Percentiles rank a stretch among this genome's conserved stretches.
Evolutionary conservation across 495 filamentous ascomycete genomes (phyloP).

Genomic region (Patellaria atrata): DNA sequence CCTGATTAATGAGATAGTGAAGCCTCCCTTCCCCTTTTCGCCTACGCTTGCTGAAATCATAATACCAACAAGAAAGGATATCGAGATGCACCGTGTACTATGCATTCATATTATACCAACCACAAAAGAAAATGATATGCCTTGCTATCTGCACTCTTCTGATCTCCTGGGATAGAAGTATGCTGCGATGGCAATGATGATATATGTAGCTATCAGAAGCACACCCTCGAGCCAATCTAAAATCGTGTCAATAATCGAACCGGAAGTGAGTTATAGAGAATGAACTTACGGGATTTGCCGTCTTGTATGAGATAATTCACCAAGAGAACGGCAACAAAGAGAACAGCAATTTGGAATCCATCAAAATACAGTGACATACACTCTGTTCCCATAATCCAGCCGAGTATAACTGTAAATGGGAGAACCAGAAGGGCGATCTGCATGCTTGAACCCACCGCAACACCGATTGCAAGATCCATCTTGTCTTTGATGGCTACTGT

Average conservation of each 20-base stretch:
- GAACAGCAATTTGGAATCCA: constrained; percentile 82
- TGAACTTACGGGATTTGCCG: constrained; percentile 41
- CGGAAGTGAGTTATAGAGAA: not conserved
- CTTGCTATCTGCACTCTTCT: not conserved
- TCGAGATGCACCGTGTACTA: too few relatives aligned
- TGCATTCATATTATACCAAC: not conserved
- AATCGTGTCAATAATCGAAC: not conserved
- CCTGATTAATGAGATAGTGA: too few relatives aligned
- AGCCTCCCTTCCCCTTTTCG: too few relatives aligned
- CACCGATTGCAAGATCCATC: constrained; percentile 95
- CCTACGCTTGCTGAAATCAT: too few relatives aligned
- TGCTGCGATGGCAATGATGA: constrained; percentile 27
- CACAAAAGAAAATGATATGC: not conserved
- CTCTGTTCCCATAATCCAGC: constrained; percentile 63
- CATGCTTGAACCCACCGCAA: constrained; percentile 85
- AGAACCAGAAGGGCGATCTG: constrained; percentile 91
- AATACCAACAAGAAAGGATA: too few relatives aligned
- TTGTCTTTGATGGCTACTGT: constrained; percentile 89
- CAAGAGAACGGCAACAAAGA: constrained; percentile 76
- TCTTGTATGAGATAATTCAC: constrained; percentile 89
- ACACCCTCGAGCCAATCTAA: constrained; percentile 29
- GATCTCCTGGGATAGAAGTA: constrained; percentile 26
- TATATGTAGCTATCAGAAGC: constrained; percentile 24
- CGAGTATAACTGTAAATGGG: constrained; percentile 75
- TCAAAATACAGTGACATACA: constrained; percentile 89